phyloP scores from a whole-genome alignment of 352 stramenopile species.

The Pythium dissotocum region DNA sequence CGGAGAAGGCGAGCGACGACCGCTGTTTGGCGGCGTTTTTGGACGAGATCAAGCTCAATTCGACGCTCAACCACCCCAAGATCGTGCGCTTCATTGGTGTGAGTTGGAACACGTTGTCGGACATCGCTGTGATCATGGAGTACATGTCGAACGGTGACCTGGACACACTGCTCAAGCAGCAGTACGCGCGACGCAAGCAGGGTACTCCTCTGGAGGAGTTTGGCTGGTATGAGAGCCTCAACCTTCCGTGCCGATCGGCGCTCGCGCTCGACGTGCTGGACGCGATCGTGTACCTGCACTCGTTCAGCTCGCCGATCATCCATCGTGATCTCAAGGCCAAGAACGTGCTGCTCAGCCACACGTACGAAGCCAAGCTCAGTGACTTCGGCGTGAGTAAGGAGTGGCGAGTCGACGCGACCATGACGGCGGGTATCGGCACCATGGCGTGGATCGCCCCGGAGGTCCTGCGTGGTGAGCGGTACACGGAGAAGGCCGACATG shows the following conservation, averaged over 20 bases:
- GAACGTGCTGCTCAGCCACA: slow-evolving; percentile 69
- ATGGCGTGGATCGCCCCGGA: slow-evolving; percentile 86
- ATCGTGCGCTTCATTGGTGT: slow-evolving; percentile 82
- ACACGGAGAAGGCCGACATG: slow-evolving; percentile 85
- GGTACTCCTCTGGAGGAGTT: slow-evolving; percentile 50
- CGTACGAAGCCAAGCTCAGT: slow-evolving; percentile 74
- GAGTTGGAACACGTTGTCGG: slow-evolving; percentile 84
- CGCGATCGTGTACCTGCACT: slow-evolving; percentile 82
- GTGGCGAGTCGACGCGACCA: slow-evolving; percentile 74
- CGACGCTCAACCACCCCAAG: slow-evolving; percentile 76
- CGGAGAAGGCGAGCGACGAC: slow-evolving; percentile 79
- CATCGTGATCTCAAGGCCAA: slow-evolving; percentile 79
- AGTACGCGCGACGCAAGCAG: slow-evolving; percentile 39
- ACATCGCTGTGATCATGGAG: slow-evolving; percentile 82
- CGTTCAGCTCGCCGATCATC: slow-evolving; percentile 80
- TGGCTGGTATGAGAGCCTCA: slow-evolving; percentile 64
- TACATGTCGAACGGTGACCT: slow-evolving; percentile 80
- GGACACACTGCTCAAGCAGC: slow-evolving; percentile 65
- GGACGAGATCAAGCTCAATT: slow-evolving; percentile 84
- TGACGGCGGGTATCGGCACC: slow-evolving; percentile 82
- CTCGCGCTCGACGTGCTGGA: slow-evolving; percentile 78
- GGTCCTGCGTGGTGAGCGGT: slow-evolving; percentile 76
- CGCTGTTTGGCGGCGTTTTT: slow-evolving; percentile 68
- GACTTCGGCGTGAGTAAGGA: slow-evolving; percentile 85
- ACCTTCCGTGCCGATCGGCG: slow-evolving; percentile 48